Percentiles rank a stretch among this genome's conserved stretches.
Conservation (phyloP, 179 eudicot species). For the Corrigiola litoralis region DNA sequence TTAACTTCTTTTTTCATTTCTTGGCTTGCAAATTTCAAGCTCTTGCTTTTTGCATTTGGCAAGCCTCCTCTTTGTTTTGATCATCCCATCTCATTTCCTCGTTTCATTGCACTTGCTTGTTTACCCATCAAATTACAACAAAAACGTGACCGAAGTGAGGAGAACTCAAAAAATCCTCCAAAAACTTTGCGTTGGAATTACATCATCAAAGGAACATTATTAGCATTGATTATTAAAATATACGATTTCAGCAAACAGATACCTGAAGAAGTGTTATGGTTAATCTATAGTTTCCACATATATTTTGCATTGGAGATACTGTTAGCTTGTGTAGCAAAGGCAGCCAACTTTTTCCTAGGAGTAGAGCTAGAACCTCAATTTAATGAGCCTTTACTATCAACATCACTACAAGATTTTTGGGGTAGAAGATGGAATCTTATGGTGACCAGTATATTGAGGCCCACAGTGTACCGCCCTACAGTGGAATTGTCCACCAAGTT, state of each 20-base stretch:
- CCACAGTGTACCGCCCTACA: constrained; percentile 53
- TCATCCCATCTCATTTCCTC: constrained; percentile 28
- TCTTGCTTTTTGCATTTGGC: constrained; percentile 42
- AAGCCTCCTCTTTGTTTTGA: constrained; percentile 37
- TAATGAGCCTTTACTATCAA: constrained; percentile 56
- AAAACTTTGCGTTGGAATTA: constrained; percentile 24
- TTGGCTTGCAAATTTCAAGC: constrained; percentile 66
- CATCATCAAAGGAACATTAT: constrained; percentile 24
- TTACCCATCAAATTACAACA: constrained; percentile 55
- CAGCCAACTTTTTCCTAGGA: constrained; percentile 25
- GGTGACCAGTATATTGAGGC: constrained; percentile 51
- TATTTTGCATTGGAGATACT: constrained; percentile 44
- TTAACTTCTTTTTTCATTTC: constrained; percentile 39
- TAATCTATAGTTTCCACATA: constrained; percentile 34
- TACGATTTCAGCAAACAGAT: constrained; percentile 34
- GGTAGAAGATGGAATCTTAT: constrained; percentile 68
- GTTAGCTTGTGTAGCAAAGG: constrained; percentile 31
- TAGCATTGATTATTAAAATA: constrained; percentile 15
- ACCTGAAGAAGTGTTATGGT: constrained; percentile 31
- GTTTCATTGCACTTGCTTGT: constrained; percentile 37
- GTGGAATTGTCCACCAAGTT: neutral
- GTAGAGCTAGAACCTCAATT: constrained; percentile 61
- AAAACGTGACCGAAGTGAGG: too few species aligned
- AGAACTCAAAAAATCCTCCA: neutral
- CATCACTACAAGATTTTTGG: constrained; percentile 74